phyloP scores from a whole-genome alignment of 2,329 filamentous ascomycete genomes.

The Neofusicoccum cordaticola region DNA sequence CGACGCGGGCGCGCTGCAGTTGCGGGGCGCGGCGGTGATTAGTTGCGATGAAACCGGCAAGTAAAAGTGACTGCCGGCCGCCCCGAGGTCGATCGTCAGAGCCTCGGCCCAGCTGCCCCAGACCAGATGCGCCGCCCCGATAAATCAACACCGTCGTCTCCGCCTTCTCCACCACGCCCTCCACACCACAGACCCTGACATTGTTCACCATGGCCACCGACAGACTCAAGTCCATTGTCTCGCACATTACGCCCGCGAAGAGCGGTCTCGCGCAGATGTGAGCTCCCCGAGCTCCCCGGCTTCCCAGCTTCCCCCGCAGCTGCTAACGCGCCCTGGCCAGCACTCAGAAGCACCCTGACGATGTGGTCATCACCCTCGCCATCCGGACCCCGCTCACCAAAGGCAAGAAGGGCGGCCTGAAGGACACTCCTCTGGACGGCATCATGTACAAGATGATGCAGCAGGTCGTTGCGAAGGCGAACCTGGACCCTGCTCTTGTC shows the following conservation, averaged over 20 bases:
- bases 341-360: conserved; percentile 88
- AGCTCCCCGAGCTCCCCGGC: conserved; percentile 36
- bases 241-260: conserved; percentile 74
- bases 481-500: conserved; percentile 74
- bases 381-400: conserved; percentile 87
- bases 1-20: background rate
- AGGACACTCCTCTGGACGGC: conserved; percentile 88
- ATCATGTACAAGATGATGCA: conserved; percentile 80
- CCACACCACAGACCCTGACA: background rate
- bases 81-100: conserved; percentile 16
- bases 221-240: conserved; percentile 82
- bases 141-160: conserved; percentile 15
- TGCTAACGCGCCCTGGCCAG: conserved; percentile 44
- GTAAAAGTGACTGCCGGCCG: conserved; percentile 4
- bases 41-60: background rate
- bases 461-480: conserved; percentile 61
- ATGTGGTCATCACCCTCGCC: conserved; percentile 93
- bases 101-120: conserved; percentile 16
- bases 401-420: conserved; percentile 87
- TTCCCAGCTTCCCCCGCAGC: background rate
- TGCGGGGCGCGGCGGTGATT: background rate
- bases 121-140: background rate
- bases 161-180: background rate
- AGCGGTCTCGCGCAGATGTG: conserved; percentile 75
- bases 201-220: conserved; percentile 67